Evolutionary conservation across 352 stramenopile species (phyloP).

Genomic region (Albugo laibachii): DNA sequence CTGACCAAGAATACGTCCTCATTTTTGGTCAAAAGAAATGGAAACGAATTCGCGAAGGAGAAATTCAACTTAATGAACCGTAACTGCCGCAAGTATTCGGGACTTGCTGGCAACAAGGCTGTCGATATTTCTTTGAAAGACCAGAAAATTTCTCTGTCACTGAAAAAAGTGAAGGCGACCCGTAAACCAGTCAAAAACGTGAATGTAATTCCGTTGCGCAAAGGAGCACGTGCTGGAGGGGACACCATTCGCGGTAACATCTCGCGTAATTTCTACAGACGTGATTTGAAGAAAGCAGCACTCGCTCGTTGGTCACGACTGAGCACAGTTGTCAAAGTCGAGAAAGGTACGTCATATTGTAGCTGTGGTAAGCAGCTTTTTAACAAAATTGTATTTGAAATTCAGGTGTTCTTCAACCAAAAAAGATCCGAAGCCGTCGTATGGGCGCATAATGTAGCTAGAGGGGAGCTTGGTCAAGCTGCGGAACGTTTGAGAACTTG

Average conservation of each 20-base stretch:
- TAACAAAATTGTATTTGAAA: not conserved
- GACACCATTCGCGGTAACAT: constrained; percentile 80
- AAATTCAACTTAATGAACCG: constrained; percentile 91
- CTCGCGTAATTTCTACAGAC: constrained; percentile 76
- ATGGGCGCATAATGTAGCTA: constrained; percentile 41
- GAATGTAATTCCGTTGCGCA: constrained; percentile 61
- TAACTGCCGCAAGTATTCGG: constrained; percentile 95
- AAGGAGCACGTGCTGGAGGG: constrained; percentile 57
- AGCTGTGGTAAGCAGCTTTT: constrained; percentile 1
- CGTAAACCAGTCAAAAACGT: constrained; percentile 51
- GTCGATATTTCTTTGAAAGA: constrained; percentile 80
- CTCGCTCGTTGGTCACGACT: constrained; percentile 73
- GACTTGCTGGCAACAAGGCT: constrained; percentile 84
- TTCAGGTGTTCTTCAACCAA: constrained; percentile 55
- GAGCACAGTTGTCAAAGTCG: constrained; percentile 72
- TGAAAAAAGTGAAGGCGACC: constrained; percentile 53
- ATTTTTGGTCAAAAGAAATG: constrained; percentile 89
- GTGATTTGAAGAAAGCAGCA: constrained; percentile 69
- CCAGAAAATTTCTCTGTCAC: constrained; percentile 73
- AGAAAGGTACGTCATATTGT: constrained; percentile 37
- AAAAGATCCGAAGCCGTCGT: constrained; percentile 63
- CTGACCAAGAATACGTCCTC: constrained; percentile 90
- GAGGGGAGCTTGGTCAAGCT: too few relatives aligned
- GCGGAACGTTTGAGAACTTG: too few relatives aligned
- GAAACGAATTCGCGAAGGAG: constrained; percentile 83